Conservation (phyloP, 352 stramenopile genomes). For the Pythium brassicae region DNA sequence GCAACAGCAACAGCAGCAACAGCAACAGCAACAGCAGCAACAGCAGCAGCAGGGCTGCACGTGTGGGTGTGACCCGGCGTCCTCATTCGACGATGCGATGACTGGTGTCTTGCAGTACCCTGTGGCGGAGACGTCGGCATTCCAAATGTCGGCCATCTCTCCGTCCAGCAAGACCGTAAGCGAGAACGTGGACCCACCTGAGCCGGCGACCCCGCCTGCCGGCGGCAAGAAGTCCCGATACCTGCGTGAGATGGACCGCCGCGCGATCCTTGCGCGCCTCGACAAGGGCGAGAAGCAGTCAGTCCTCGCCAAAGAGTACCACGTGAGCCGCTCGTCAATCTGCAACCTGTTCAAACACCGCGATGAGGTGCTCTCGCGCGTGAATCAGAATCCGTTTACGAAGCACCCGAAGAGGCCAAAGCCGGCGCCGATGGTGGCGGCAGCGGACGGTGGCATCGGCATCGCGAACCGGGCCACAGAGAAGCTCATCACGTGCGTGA, state of each 20-base stretch:
- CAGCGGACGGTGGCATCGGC: background rate
- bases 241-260: conserved; percentile 54
- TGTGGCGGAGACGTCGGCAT: background rate
- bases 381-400: conserved; percentile 32
- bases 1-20: conserved; percentile 1
- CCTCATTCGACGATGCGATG: conserved; percentile 9
- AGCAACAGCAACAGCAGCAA: background rate
- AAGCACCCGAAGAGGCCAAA: conserved; percentile 34
- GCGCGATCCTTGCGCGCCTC: conserved; percentile 44
- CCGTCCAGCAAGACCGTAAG: conserved; percentile 8
- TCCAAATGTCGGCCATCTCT: conserved; percentile 7
- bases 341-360: conserved; percentile 58
- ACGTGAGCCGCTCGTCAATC: conserved; percentile 51
- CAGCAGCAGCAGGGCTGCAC: conserved; percentile 3
- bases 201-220: background rate
- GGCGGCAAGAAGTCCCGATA: conserved; percentile 43
- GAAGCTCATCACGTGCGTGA: conserved; percentile 17
- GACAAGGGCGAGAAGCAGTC: conserved; percentile 55
- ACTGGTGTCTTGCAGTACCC: background rate
- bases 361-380: conserved; percentile 29
- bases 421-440: no score
- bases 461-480: conserved; percentile 5
- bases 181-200: background rate
- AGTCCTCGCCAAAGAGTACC: conserved; percentile 53
- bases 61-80: conserved; percentile 11